Conservation (phyloP, 495 filamentous ascomycete species). For the Trichoderma reesei region DNA sequence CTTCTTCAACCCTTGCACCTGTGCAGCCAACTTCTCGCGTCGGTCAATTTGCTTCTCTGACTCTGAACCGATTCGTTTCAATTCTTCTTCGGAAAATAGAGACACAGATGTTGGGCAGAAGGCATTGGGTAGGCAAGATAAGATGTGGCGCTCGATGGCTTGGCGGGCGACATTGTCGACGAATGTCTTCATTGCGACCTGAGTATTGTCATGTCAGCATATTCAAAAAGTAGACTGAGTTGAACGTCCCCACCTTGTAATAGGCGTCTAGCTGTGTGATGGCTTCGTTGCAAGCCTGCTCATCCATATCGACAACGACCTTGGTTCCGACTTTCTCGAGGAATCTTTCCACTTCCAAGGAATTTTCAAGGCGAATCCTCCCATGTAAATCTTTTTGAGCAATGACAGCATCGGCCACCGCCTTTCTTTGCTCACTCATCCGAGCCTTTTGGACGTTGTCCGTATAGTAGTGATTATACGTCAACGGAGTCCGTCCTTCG, state of each 20-base stretch:
- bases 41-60: background rate
- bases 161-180: slow-evolving; percentile 32
- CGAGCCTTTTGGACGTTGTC: slow-evolving; percentile 16
- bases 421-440: background rate
- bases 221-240: too few relatives aligned
- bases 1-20: background rate
- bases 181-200: slow-evolving; percentile 32
- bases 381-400: background rate
- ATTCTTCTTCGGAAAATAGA: slow-evolving; percentile 12
- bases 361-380: too few relatives aligned
- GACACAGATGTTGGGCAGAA: slow-evolving; percentile 12
- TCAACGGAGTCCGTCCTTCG: slow-evolving; percentile 17
- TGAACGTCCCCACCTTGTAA: slow-evolving; percentile 28
- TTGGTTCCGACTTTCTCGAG: background rate
- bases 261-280: slow-evolving; percentile 19
- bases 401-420: background rate
- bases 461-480: slow-evolving; percentile 23
- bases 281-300: slow-evolving; percentile 12
- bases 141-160: slow-evolving; percentile 29
- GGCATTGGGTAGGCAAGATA: slow-evolving; percentile 11
- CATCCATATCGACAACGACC: slow-evolving; percentile 15
- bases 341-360: background rate
- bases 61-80: slow-evolving; percentile 14
- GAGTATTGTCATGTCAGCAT: slow-evolving; percentile 5
- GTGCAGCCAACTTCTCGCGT: background rate